These are phyloP conservation scores for Paulinella micropora DNA, from an alignment of 78 protist genomes.

Conservation along the genomic window DNA sequence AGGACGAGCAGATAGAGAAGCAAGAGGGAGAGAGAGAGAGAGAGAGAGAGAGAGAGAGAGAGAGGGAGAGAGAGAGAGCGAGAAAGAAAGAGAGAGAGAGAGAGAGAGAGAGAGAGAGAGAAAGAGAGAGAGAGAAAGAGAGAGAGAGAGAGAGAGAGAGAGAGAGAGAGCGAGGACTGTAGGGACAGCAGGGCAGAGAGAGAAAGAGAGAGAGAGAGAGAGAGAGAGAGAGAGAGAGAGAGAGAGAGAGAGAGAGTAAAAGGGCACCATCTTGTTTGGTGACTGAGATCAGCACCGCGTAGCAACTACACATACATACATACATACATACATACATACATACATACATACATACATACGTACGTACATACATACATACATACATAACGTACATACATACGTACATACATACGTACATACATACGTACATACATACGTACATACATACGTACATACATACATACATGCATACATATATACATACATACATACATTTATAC, in stretches of 20 bases:
- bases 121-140: slow-evolving; percentile 5
- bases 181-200: no score
- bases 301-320: no score
- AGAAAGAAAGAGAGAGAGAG: slow-evolving; percentile 1
- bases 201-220: no score
- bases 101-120: slow-evolving; percentile 7
- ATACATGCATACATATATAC: not conserved
- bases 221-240: not conserved
- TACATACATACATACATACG: not conserved
- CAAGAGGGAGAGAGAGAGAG: no score
- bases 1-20: no score
- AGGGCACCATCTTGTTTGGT: not conserved
- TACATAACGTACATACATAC: no score
- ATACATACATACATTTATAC: no score
- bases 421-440: not conserved
- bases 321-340: not conserved
- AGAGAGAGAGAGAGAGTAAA: not conserved
- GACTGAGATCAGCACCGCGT: not conserved
- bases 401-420: no score
- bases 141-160: not conserved
- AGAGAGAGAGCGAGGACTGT: no score
- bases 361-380: no score
- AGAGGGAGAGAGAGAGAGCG: no score
- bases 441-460: not conserved
- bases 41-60: slow-evolving; percentile 2